Evolutionary conservation across 768 basidiomycete species (phyloP), one percentile per base, ranked within the genome.

Genomic region (Cantharellus anzutake): DNA sequence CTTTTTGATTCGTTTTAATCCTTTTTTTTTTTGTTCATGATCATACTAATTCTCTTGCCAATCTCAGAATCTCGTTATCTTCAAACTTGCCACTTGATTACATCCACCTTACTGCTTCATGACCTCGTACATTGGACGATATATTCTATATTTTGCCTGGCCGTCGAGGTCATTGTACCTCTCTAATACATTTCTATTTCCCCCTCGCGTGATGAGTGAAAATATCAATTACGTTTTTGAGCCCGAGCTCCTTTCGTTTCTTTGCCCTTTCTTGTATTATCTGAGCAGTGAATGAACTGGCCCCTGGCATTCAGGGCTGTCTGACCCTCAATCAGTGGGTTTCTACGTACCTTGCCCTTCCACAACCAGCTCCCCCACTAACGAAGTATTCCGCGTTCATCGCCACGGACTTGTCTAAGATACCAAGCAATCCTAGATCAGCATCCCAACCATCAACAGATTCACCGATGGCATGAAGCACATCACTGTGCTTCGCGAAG

Each of bases 341-440:
- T 29, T 29, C 61, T 65, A 62, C 68, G 14, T 57, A 79, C 78
- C 37, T 58, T 14, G 68, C 68, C 56, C 73, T 70, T 48, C 76
- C 73, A 62, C 79, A 80, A 4, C 72, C 70, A 2, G 67, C 68
- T 41, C 71, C 73, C 2, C 77, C 79, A 41, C 74, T 76, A 20
- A 82, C 68, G 60, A 82, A 82, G 42, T 77, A 57, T 42, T 70
- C 67, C 29, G 80, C 75, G 37, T 72, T 67, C 60, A 72, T 73
- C n/a, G 74, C 72, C 44, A 80, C 73, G 60, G 76, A 67, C 67
- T 80, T 81, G 61, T 82, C 78, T 60, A 83, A 63, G 55, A 82
- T 82, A 0, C 75, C 79, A 55, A 73, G 63, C 34, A 78, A 69
- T 0, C 81, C 81, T 0, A 73, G 60, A 62, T 83, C 81, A 3